These are phyloP conservation scores for Fusarium duplospermum DNA, from an alignment of 2,329 filamentous ascomycete species.

Conservation along the genomic window DNA sequence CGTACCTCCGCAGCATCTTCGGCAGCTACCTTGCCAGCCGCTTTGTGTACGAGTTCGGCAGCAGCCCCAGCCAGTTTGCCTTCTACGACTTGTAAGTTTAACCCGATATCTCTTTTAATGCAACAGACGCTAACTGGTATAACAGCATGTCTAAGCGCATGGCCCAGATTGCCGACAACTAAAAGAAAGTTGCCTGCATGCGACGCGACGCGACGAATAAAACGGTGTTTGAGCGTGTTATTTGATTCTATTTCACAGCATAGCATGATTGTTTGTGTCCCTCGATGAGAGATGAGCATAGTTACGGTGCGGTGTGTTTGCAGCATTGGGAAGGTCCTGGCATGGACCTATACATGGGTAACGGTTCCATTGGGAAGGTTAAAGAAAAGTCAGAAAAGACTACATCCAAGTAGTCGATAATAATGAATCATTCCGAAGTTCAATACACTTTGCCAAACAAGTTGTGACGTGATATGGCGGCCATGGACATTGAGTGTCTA, in stretches of 20 bases:
- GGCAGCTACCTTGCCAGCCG: slow-evolving; percentile 94
- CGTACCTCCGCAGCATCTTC: slow-evolving; percentile 94
- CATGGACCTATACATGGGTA: slow-evolving; percentile 36
- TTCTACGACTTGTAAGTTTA: slow-evolving; percentile 95
- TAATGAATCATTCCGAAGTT: slow-evolving; percentile 38
- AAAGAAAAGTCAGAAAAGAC: slow-evolving; percentile 46
- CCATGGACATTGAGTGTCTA: not conserved
- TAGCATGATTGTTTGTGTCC: slow-evolving; percentile 41
- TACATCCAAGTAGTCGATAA: slow-evolving; percentile 40
- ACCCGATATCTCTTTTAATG: not conserved
- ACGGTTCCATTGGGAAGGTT: slow-evolving; percentile 38
- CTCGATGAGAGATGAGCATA: slow-evolving; percentile 41
- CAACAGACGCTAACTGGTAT: slow-evolving; percentile 46
- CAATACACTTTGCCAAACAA: not conserved
- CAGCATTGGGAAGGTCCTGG: slow-evolving; percentile 42
- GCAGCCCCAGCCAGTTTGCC: slow-evolving; percentile 92
- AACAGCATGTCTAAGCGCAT: slow-evolving; percentile 74
- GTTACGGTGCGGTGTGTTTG: slow-evolving; percentile 43
- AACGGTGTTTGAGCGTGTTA: slow-evolving; percentile 33
- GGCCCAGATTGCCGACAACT: slow-evolving; percentile 55
- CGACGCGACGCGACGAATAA: slow-evolving; percentile 12
- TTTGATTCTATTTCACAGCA: slow-evolving; percentile 38
- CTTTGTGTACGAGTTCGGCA: slow-evolving; percentile 96
- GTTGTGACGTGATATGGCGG: not conserved
- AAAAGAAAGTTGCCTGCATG: slow-evolving; percentile 14